These are phyloP conservation scores for Poteriospumella lacustris DNA, from an alignment of 108 stramenopile species.

Conservation along the genomic window DNA sequence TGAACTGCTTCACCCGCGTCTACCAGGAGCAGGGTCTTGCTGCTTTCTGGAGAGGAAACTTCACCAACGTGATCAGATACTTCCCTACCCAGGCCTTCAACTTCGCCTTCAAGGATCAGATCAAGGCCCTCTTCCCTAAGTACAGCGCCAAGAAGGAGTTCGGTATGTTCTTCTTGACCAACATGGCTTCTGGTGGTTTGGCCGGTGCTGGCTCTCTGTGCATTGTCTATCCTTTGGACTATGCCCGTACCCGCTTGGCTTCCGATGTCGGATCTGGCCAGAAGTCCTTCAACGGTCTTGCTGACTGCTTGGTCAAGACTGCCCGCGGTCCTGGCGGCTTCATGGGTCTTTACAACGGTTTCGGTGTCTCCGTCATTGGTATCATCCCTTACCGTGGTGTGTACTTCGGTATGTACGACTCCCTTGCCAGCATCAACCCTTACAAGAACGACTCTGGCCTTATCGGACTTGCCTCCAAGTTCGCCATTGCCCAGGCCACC, in stretches of 20 bases:
- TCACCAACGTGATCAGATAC: conserved; percentile 96
- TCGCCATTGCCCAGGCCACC: conserved; percentile 82
- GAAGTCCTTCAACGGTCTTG: conserved; percentile 86
- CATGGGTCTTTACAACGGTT: conserved; percentile 91
- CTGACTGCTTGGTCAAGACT: conserved; percentile 91
- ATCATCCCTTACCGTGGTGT: conserved; percentile 97
- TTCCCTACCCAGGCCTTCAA: conserved; percentile 98
- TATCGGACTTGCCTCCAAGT: conserved; percentile 86
- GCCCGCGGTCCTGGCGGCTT: conserved; percentile 72
- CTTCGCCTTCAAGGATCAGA: conserved; percentile 96
- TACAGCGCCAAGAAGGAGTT: conserved; percentile 92
- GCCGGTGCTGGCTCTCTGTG: conserved; percentile 90
- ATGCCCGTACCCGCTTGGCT: conserved; percentile 96
- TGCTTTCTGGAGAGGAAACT: conserved; percentile 90
- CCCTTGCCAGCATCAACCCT: conserved; percentile 90
- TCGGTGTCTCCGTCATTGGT: conserved; percentile 88
- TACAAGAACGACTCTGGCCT: conserved; percentile 82
- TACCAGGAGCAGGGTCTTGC: conserved; percentile 77
- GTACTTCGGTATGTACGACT: conserved; percentile 98
- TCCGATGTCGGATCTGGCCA: conserved; percentile 83
- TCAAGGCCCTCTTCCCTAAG: conserved; percentile 94
- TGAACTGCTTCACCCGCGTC: conserved; percentile 91
- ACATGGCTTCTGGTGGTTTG: conserved; percentile 93
- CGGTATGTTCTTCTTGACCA: conserved; percentile 85
- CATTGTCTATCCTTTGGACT: conserved; percentile 98